Conservation (phyloP, 2,329 filamentous ascomycete species). For the Teratosphaeria nubilosa region DNA sequence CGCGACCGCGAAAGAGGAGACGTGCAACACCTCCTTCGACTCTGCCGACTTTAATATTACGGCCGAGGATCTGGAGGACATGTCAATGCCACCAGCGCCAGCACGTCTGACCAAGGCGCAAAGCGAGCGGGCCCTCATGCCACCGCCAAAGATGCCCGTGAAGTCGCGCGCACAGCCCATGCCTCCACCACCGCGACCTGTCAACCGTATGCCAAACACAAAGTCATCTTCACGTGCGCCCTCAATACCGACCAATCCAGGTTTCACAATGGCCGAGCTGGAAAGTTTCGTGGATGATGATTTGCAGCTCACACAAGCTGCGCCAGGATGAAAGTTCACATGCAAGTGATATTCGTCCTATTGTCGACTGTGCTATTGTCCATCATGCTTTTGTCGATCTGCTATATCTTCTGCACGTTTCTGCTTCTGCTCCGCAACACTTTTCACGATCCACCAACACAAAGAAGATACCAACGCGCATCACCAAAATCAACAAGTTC, state of each 20-base stretch:
- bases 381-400: background rate
- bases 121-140: constrained; percentile 5
- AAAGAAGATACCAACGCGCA: background rate
- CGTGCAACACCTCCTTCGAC: constrained; percentile 22
- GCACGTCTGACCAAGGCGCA: background rate
- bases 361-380: background rate
- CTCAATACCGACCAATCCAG: constrained; percentile 1
- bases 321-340: constrained; percentile 7
- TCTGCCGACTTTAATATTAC: constrained; percentile 32
- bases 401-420: background rate
- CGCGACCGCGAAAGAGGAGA: background rate
- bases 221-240: background rate
- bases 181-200: background rate
- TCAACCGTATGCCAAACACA: background rate
- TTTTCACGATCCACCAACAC: background rate
- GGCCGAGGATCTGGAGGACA: constrained; percentile 30
- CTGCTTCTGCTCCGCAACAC: background rate
- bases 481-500: background rate
- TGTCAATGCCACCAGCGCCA: constrained; percentile 13
- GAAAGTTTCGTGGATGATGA: constrained; percentile 26
- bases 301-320: constrained; percentile 24
- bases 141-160: constrained; percentile 6
- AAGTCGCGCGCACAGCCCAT: background rate
- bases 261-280: constrained; percentile 24
- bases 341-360: background rate